These are phyloP conservation scores for Cercospora canescens DNA, from an alignment of 2,329 filamentous ascomycete genomes.

Conservation along the genomic window DNA sequence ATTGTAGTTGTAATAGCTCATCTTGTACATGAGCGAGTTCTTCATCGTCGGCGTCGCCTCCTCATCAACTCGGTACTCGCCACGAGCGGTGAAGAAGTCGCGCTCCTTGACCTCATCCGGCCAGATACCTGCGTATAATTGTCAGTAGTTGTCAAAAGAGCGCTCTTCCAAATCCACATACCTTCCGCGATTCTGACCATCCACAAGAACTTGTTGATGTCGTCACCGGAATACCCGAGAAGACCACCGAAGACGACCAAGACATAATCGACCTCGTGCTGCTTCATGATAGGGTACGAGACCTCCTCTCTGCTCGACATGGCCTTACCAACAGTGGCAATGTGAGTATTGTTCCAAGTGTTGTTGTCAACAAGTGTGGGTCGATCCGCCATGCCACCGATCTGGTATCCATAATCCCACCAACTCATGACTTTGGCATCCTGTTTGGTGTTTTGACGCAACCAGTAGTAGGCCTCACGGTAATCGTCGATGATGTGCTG, in stretches of 20 bases:
- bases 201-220: conserved; percentile 99
- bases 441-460: conserved; percentile 91
- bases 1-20: conserved; percentile 99
- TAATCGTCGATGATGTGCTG: conserved; percentile 99
- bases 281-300: conserved; percentile 96
- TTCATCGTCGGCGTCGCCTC: conserved; percentile 95
- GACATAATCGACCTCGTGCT: conserved; percentile 99
- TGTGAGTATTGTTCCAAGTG: conserved; percentile 99
- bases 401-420: conserved; percentile 99
- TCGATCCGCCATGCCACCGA: conserved; percentile 97
- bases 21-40: conserved; percentile 99
- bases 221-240: conserved; percentile 94
- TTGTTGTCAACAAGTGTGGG: conserved; percentile 99
- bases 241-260: conserved; percentile 94
- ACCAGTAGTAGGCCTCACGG: conserved; percentile 98
- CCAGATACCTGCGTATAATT: conserved; percentile 65
- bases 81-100: conserved; percentile 88
- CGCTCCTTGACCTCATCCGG: conserved; percentile 98
- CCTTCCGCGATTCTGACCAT: conserved; percentile 99
- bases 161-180: not conserved
- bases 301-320: conserved; percentile 98
- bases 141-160: conserved; percentile 12
- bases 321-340: conserved; percentile 97
- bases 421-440: conserved; percentile 99
- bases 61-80: conserved; percentile 94